These are phyloP conservation scores for Vaccinium darrowii DNA, from an alignment of 148 eudicot genomes.

Conservation along the genomic window DNA sequence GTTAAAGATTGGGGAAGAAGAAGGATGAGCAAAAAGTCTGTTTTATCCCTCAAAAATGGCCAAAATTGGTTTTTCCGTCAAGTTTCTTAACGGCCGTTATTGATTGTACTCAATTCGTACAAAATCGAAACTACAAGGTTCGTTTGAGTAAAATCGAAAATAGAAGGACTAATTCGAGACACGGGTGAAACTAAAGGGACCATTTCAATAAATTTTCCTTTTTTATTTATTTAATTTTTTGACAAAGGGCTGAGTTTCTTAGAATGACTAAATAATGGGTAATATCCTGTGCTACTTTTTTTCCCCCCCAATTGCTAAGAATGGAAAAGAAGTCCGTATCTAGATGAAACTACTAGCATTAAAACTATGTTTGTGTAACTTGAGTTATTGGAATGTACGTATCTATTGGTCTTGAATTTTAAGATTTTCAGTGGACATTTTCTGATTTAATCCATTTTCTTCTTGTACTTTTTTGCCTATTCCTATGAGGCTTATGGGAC, in stretches of 20 bases:
- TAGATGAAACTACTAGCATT: neutral
- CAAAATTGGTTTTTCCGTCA: no score
- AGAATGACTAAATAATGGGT: neutral
- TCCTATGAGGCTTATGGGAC: neutral
- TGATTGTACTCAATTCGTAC: no score
- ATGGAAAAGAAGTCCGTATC: neutral
- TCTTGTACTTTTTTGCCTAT: neutral
- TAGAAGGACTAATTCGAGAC: no score
- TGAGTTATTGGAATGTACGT: neutral
- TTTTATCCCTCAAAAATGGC: no score
- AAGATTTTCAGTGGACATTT: neutral
- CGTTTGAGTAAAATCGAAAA: no score
- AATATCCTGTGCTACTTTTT: neutral
- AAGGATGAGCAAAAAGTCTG: no score
- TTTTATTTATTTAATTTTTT: no score
- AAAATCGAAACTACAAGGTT: no score
- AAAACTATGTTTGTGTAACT: neutral
- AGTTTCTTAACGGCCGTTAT: no score
- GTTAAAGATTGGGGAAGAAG: no score
- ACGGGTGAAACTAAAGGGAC: no score
- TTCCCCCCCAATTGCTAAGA: neutral
- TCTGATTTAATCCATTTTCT: neutral
- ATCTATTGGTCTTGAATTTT: neutral
- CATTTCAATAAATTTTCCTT: no score
- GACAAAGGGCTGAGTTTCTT: neutral